Evolutionary conservation across 2,329 filamentous ascomycete species (phyloP), one percentile per base, ranked within the genome.

Genomic region (Colletotrichum lupini): DNA sequence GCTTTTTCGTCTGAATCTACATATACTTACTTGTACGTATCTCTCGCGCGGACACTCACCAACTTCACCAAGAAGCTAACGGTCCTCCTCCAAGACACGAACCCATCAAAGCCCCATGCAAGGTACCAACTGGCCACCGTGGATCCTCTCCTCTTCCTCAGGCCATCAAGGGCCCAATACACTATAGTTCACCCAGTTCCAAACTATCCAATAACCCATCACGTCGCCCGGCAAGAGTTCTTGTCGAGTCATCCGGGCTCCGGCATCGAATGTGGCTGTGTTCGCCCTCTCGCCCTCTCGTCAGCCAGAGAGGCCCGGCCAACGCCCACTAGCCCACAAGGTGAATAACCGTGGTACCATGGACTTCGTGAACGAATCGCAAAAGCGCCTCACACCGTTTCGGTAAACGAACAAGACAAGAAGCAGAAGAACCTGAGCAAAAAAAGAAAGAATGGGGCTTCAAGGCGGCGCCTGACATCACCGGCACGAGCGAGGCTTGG

Each of bases 391-490:
- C 58, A 42, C 37, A 28, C 37, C 14, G 26, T n/a, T 52, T 12
- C 37, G 32, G 65, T 30, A 52, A 52, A 30, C 19, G 42, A 49
- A 11, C 1, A 19, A 42, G 37, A 19, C 37, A 19, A 42, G 37
- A 22, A 49, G 42, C 16, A 49, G 19, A 49, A 49, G 42, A 49
- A 49, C 16, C 19, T 22, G 42, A 49, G 42, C 42, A 22, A 49
- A 49, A 49, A 49, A 49, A n/a, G 19, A 49, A 49, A 42, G 37
- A 22, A 49, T 22, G 19, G 19, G 42, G 16, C 19, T 22, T 22
- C 42, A 8, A 22, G 19, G 19, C 42, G 66, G 26, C 56, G 61
- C 67, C 71, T 73, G 60, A 73, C 71, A 73, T 73, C 71, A 71
- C 67, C 60, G 12, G 55, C 32, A 52, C 52, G n/a, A 42, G 22